phyloP scores from a whole-genome alignment of 2,329 filamentous ascomycete species.

The Penicillium sp. region DNA sequence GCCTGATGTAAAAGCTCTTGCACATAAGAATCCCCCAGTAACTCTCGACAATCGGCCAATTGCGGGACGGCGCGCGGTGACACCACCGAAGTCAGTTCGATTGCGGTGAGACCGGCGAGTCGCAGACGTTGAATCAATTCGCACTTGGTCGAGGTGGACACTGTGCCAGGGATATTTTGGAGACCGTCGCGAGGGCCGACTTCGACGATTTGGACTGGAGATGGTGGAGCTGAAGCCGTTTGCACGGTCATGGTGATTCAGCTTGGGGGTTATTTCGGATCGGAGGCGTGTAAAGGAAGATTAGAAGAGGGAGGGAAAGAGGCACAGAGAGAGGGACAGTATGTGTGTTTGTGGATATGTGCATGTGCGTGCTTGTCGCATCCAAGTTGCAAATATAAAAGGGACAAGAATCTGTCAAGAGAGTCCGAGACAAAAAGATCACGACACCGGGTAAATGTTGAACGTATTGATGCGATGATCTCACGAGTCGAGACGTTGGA shows the following conservation, averaged over 20 bases:
- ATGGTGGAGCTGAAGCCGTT: neutral
- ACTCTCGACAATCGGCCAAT: constrained; percentile 42
- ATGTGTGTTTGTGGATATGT: too few species aligned
- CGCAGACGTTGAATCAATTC: constrained; percentile 66
- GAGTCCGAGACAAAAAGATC: too few species aligned
- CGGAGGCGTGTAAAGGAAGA: too few species aligned
- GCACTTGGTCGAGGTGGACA: constrained; percentile 67
- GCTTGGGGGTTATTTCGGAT: too few species aligned
- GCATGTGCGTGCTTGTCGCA: too few species aligned
- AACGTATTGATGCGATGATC: too few species aligned
- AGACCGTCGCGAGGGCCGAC: constrained; percentile 81
- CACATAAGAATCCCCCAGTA: constrained; percentile 15
- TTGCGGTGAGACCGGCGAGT: constrained; percentile 62
- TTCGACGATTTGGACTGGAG: constrained; percentile 60
- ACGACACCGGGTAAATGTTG: too few species aligned
- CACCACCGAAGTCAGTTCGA: constrained; percentile 79
- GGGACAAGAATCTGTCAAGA: too few species aligned
- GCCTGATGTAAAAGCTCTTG: constrained; percentile 49
- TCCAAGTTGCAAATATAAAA: too few species aligned
- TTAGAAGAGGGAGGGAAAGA: too few species aligned
- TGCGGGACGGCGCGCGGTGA: constrained; percentile 81
- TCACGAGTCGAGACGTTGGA: too few species aligned
- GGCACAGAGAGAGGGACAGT: too few species aligned
- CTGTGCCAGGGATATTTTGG: constrained; percentile 71
- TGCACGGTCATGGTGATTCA: neutral